These are phyloP conservation scores for Pseudisothecium myosuroides DNA, from an alignment of 225 moss, liverwort and hornwort species.

Conservation along the genomic window DNA sequence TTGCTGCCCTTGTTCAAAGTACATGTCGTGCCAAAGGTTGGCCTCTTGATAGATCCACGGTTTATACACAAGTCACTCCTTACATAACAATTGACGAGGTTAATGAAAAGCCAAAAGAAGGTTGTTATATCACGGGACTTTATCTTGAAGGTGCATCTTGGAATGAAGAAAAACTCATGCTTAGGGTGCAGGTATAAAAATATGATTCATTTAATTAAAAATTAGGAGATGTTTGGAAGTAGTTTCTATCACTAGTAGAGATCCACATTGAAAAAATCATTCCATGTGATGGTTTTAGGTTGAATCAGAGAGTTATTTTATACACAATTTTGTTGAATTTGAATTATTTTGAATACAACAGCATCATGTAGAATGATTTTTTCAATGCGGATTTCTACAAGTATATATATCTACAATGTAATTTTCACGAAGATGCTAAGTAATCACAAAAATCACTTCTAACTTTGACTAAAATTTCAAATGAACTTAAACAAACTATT, in stretches of 20 bases:
- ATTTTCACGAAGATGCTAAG: background rate
- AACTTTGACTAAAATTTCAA: background rate
- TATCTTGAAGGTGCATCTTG: slow-evolving; percentile 81
- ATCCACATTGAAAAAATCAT: background rate
- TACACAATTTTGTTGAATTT: background rate
- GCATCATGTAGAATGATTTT: rapidly evolving
- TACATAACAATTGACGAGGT: slow-evolving; percentile 19
- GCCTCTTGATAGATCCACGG: slow-evolving; percentile 70
- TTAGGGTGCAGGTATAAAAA: slow-evolving; percentile 41
- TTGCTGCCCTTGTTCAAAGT: slow-evolving; percentile 84
- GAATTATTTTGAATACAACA: background rate
- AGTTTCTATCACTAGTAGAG: background rate
- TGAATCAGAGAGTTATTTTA: background rate
- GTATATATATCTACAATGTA: too few relatives aligned
- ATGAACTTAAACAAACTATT: background rate
- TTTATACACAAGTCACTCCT: slow-evolving; percentile 71
- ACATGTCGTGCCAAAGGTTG: slow-evolving; percentile 80
- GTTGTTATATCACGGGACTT: slow-evolving; percentile 68
- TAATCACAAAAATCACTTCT: background rate
- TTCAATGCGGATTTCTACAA: background rate
- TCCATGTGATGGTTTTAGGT: rapidly evolving
- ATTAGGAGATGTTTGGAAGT: background rate
- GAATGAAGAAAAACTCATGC: slow-evolving; percentile 48
- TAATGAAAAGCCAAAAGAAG: slow-evolving; percentile 59
- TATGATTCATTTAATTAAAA: background rate